phyloP scores from a whole-genome alignment of 306 rosid species.

The Neltuma alba region DNA sequence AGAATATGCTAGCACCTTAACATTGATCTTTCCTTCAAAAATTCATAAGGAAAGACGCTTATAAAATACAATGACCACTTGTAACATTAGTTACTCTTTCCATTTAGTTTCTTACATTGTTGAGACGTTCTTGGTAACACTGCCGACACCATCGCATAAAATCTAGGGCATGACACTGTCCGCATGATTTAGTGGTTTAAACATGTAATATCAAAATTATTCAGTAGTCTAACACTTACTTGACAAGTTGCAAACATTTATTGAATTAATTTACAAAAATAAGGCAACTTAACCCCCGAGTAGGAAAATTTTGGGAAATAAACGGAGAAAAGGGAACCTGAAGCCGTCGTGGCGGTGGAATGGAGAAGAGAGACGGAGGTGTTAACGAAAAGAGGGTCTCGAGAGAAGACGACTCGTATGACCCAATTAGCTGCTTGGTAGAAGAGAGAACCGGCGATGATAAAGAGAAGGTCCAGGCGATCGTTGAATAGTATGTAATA shows the following conservation, averaged over 20 bases:
- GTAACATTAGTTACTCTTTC: background rate
- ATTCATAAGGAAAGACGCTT: background rate
- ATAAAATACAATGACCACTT: background rate
- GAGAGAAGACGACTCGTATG: conserved; percentile 50
- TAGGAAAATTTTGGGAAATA: background rate
- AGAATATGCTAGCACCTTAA: background rate
- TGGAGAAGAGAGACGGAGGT: conserved; percentile 92
- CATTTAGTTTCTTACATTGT: background rate
- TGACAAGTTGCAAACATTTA: background rate
- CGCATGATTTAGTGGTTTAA: background rate
- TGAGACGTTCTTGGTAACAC: background rate
- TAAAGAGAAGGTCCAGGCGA: conserved; percentile 51
- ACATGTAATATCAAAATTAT: background rate
- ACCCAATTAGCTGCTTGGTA: conserved; percentile 64
- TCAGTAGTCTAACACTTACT: background rate
- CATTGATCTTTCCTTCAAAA: background rate
- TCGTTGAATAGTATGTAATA: conserved; percentile 56
- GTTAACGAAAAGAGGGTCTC: conserved; percentile 75
- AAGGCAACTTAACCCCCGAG: background rate
- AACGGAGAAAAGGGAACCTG: conserved; percentile 50
- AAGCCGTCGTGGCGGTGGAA: conserved; percentile 67
- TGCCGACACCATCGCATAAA: background rate
- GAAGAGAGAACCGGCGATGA: conserved; percentile 65
- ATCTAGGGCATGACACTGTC: background rate
- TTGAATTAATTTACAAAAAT: background rate